A percentile compares a stretch with the other conserved stretches of the same genome.
Conservation (phyloP, 805 yeast genomes). For the Dipodascopsis uninucleata region DNA sequence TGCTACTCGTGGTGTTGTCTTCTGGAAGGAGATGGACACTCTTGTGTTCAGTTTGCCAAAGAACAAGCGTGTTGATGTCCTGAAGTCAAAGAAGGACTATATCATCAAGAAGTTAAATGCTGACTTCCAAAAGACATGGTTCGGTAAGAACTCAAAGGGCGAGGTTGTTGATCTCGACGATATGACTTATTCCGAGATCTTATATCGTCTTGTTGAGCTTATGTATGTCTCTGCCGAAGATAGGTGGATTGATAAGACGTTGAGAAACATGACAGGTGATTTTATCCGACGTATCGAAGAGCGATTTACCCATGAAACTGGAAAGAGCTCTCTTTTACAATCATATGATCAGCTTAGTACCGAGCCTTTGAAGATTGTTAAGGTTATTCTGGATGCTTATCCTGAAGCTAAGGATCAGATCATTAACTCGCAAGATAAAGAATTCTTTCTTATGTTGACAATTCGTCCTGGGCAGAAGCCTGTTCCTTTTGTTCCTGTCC, state of each 20-base stretch:
- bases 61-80: slow-evolving; percentile 69
- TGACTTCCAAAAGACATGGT: slow-evolving; percentile 98
- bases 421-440: slow-evolving; percentile 92
- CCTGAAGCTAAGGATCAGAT: slow-evolving; percentile 77
- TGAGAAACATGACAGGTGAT: slow-evolving; percentile 82
- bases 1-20: slow-evolving; percentile 94
- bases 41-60: slow-evolving; percentile 89
- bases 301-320: slow-evolving; percentile 64
- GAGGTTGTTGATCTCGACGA: slow-evolving; percentile 89
- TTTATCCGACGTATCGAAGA: slow-evolving; percentile 94
- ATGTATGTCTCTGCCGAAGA: slow-evolving; percentile 73
- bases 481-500: slow-evolving; percentile 93
- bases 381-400: slow-evolving; percentile 59
- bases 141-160: slow-evolving; percentile 66
- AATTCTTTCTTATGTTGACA: slow-evolving; percentile 81
- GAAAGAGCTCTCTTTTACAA: slow-evolving; percentile 63
- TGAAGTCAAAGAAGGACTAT: slow-evolving; percentile 78
- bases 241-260: slow-evolving; percentile 84
- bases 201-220: slow-evolving; percentile 80
- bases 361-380: slow-evolving; percentile 61
- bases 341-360: slow-evolving; percentile 62
- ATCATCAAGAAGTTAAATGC: slow-evolving; percentile 82
- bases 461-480: slow-evolving; percentile 88
- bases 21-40: slow-evolving; percentile 95
- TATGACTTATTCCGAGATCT: slow-evolving; percentile 92